A percentile compares a stretch with the other conserved stretches of the same genome.
Evolutionary conservation across 257 asterid genomes (phyloP).

Genomic region (Sherardia arvensis): DNA sequence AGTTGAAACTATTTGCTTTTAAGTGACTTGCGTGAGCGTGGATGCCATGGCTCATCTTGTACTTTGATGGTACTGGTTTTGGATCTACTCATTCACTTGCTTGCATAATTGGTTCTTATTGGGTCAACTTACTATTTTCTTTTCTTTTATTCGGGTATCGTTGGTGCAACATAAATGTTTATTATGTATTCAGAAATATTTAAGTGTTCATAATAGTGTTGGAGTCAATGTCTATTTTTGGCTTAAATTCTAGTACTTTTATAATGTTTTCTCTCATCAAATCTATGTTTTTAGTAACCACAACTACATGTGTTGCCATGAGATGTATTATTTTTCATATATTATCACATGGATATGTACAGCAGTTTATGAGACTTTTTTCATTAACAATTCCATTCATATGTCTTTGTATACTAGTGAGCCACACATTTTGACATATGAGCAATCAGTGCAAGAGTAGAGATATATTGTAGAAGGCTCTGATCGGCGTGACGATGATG

Average conservation of each 20-base stretch:
- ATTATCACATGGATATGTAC: background rate
- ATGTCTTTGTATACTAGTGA: constrained; percentile 43
- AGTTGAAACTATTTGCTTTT: no score
- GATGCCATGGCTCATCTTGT: no score
- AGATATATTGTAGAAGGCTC: constrained; percentile 48
- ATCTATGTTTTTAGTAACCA: background rate
- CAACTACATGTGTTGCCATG: background rate
- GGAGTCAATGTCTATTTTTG: background rate
- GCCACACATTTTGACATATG: constrained; percentile 38
- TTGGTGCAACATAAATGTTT: background rate
- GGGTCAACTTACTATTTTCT: background rate
- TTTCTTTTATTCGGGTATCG: background rate
- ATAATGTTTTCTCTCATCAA: background rate
- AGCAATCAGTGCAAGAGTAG: constrained; percentile 81
- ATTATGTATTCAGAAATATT: background rate
- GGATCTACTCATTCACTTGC: background rate
- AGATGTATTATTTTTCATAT: background rate
- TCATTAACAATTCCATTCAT: constrained; percentile 1
- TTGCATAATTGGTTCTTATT: background rate
- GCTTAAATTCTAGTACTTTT: background rate
- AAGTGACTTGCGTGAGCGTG: no score
- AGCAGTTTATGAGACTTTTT: background rate
- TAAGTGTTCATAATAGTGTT: background rate
- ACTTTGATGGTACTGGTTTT: background rate
- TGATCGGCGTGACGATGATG: constrained; percentile 39